Evolutionary conservation across 2,329 filamentous ascomycete genomes (phyloP).

Genomic region (Alternaria sp.): DNA sequence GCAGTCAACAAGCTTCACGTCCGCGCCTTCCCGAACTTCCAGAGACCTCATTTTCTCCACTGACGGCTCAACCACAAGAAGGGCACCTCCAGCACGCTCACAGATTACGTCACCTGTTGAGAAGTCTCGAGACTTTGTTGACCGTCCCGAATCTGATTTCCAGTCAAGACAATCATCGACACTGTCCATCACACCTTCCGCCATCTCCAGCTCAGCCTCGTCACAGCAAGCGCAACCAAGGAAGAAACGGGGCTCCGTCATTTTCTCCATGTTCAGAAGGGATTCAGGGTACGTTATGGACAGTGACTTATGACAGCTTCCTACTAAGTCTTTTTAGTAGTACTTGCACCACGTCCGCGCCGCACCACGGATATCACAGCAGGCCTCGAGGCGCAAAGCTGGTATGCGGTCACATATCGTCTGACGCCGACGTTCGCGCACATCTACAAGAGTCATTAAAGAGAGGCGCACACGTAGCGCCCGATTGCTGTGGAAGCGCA

Average conservation of each 20-base stretch:
- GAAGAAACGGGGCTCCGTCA: constrained; percentile 36
- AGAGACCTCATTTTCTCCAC: constrained; percentile 30
- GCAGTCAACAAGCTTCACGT: constrained; percentile 44
- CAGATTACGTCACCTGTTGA: constrained; percentile 29
- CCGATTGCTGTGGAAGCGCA: constrained; percentile 50
- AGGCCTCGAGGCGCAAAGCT: constrained; percentile 34
- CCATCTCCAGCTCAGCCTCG: constrained; percentile 32
- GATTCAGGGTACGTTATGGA: constrained; percentile 32
- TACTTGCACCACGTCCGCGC: constrained; percentile 32
- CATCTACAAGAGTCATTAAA: constrained; percentile 46
- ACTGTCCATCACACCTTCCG: constrained; percentile 26
- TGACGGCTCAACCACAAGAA: constrained; percentile 27
- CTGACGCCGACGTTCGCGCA: constrained; percentile 32
- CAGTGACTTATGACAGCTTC: background rate
- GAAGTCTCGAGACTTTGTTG: constrained; percentile 20
- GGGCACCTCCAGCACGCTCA: constrained; percentile 19
- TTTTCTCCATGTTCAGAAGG: constrained; percentile 44
- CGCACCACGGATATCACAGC: constrained; percentile 31
- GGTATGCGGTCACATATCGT: constrained; percentile 41
- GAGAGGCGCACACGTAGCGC: constrained; percentile 38
- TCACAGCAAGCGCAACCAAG: constrained; percentile 19
- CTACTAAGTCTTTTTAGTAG: constrained; percentile 27
- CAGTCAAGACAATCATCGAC: constrained; percentile 32
- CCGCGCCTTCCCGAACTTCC: constrained; percentile 41
- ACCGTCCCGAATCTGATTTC: constrained; percentile 20